Evolutionary conservation across 176 grass and related monocot genomes (phyloP).

Genomic region (Melocanna baccifera): DNA sequence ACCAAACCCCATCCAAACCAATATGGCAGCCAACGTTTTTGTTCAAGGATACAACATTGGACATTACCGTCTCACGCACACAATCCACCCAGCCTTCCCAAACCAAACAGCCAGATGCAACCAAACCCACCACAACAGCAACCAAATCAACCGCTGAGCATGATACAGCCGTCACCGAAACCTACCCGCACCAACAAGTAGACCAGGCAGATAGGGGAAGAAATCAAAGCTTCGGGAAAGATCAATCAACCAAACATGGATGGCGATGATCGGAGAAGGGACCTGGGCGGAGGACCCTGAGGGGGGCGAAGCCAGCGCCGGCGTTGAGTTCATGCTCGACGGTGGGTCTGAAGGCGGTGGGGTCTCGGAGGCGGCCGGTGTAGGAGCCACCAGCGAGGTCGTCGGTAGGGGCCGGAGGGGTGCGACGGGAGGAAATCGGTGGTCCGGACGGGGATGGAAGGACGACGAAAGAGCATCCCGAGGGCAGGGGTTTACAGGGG

Average conservation of each 20-base stretch:
- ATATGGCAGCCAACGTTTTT: not conserved
- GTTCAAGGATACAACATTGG: not conserved
- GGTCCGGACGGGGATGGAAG: not conserved
- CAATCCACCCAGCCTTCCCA: not conserved
- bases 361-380: not conserved
- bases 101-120: not conserved
- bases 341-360: not conserved
- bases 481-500: not conserved
- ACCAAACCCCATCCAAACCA: not conserved
- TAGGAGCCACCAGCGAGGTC: not conserved
- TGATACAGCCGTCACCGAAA: not conserved
- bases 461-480: not conserved
- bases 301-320: constrained; percentile 2
- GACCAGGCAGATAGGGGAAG: not conserved
- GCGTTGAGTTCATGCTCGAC: not conserved
- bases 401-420: not conserved
- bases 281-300: constrained; percentile 28
- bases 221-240: not conserved
- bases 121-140: constrained; percentile 1
- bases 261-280: not conserved
- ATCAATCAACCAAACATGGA: not conserved
- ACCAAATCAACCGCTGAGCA: not conserved
- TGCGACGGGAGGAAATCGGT: not conserved
- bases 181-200: not conserved
- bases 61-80: not conserved